Evolutionary conservation across 129 eudicot genomes (phyloP).

Genomic region (Chrysanthemum lavandulifolium): DNA sequence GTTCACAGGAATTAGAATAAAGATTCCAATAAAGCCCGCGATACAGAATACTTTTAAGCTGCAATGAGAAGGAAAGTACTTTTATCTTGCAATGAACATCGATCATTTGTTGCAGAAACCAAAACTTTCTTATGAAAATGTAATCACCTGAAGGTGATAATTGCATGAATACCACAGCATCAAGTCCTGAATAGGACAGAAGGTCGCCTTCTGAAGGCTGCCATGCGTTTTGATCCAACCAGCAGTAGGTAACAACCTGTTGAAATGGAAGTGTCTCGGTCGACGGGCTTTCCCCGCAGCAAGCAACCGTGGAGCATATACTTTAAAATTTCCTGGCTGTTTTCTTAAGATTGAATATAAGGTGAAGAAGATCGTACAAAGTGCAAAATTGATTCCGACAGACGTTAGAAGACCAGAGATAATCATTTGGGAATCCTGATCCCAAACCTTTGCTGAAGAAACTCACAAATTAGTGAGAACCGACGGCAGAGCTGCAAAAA

Average conservation of each 20-base stretch:
- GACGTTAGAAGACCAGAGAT: constrained; percentile 71
- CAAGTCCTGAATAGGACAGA: constrained; percentile 57
- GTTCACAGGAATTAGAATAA: constrained; percentile 66
- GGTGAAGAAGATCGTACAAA: constrained; percentile 52
- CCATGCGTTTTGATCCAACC: constrained; percentile 65
- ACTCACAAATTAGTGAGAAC: constrained; percentile 19
- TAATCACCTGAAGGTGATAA: constrained; percentile 60
- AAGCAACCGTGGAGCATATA: constrained; percentile 51
- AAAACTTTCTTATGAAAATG: background rate
- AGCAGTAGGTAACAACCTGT: constrained; percentile 47
- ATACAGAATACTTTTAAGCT: constrained; percentile 51
- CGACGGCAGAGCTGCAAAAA: constrained; percentile 39
- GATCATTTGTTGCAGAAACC: background rate
- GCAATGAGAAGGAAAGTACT: constrained; percentile 19
- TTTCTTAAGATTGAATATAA: constrained; percentile 60
- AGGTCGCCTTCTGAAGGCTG: constrained; percentile 55
- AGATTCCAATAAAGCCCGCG: constrained; percentile 63
- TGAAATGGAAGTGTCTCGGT: constrained; percentile 26
- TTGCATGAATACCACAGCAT: constrained; percentile 66
- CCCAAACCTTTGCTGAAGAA: constrained; percentile 11
- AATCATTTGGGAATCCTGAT: constrained; percentile 41
- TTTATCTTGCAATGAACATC: background rate
- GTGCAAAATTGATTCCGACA: constrained; percentile 55
- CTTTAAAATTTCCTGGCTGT: constrained; percentile 54
- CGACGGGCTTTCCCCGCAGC: constrained; percentile 30